These are phyloP conservation scores for Penicillium alfredii DNA, from an alignment of 495 filamentous ascomycete species.

Conservation along the genomic window DNA sequence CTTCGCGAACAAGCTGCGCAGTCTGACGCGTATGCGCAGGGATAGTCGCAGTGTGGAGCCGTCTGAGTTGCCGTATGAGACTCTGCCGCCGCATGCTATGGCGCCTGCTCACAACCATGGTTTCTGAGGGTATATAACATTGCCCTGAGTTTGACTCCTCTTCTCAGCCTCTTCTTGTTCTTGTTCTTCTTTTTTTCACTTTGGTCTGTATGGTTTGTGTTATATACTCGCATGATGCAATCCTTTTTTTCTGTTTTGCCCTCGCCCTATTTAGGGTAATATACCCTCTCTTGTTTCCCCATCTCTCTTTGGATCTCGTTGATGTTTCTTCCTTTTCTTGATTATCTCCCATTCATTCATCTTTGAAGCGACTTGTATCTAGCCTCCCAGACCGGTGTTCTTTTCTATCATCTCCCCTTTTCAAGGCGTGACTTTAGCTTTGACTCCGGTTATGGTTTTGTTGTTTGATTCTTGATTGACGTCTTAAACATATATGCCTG, in stretches of 20 bases:
- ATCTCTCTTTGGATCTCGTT: too few relatives aligned
- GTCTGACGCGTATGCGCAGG: conserved; percentile 64
- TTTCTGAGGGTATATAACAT: too few relatives aligned
- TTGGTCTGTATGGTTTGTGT: conserved; percentile 1
- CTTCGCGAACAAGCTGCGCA: conserved; percentile 56
- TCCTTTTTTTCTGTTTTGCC: conserved; percentile 1
- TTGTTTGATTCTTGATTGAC: background rate
- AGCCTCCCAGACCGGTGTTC: too few relatives aligned
- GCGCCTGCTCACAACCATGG: too few relatives aligned
- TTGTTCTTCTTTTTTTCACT: conserved; percentile 3
- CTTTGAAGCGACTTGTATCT: too few relatives aligned
- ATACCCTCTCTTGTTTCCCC: conserved; percentile 17
- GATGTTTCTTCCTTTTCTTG: too few relatives aligned
- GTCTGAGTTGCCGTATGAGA: conserved; percentile 30
- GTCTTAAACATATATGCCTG: conserved; percentile 3
- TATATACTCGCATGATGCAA: conserved; percentile 4
- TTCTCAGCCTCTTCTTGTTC: background rate
- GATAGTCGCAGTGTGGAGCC: conserved; percentile 50
- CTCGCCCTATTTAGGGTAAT: conserved; percentile 2
- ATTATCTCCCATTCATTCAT: too few relatives aligned
- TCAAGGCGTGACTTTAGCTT: too few relatives aligned
- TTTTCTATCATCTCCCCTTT: background rate
- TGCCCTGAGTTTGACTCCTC: conserved; percentile 1
- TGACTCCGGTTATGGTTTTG: too few relatives aligned
- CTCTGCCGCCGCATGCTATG: conserved; percentile 12